phyloP scores from a whole-genome alignment of 495 filamentous ascomycete species.

The Xylaria nigripes region DNA sequence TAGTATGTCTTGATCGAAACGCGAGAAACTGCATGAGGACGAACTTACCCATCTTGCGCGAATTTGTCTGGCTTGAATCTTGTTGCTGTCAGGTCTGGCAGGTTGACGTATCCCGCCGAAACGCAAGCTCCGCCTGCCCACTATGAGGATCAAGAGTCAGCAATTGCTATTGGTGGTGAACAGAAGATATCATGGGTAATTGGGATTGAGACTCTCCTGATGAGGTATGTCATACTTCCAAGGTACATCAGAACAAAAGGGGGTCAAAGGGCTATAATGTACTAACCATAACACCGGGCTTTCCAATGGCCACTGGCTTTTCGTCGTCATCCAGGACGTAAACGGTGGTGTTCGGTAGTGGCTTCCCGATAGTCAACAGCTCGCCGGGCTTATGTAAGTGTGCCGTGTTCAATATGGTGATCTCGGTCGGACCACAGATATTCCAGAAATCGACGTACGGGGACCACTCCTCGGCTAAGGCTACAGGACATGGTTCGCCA shows the following conservation, averaged over 20 bases:
- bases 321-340: constrained; percentile 33
- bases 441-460: constrained; percentile 27
- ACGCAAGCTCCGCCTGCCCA: constrained; percentile 33
- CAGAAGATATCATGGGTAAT: no score
- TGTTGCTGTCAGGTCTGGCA: constrained; percentile 27
- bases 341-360: constrained; percentile 31
- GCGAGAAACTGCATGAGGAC: neutral
- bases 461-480: constrained; percentile 29
- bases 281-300: constrained; percentile 23
- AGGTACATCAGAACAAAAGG: neutral
- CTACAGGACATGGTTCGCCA: constrained; percentile 27
- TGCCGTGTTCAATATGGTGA: constrained; percentile 32
- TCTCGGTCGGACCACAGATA: constrained; percentile 34
- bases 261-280: neutral
- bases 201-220: neutral
- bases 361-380: constrained; percentile 29
- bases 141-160: neutral
- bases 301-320: constrained; percentile 26
- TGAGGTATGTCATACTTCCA: neutral
- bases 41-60: constrained; percentile 24
- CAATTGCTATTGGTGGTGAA: neutral
- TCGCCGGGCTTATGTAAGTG: constrained; percentile 24
- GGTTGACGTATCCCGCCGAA: constrained; percentile 30
- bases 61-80: constrained; percentile 31
- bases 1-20: neutral